Base-by-base conservation (phyloP, 441 rosid species). In the Pelargonium australe region DNA sequence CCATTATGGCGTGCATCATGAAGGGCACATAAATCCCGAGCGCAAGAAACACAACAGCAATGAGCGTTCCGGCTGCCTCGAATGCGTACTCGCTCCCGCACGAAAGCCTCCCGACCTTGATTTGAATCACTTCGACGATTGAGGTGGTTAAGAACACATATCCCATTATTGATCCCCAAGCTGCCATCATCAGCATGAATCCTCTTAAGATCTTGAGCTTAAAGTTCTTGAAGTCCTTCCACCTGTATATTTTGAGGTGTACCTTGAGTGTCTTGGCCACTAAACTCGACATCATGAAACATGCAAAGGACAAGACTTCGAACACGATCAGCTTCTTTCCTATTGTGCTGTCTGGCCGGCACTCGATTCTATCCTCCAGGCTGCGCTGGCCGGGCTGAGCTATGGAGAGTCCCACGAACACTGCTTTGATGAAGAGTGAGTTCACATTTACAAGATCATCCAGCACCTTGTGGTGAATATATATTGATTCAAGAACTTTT, bases 341-440 rank as follows among this genome's bases (percentile, higher is more conserved):
- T 25, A 89, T 82, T 49, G 84, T 86, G 11, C 72, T 28, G 72
- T 81, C 80, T 10, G 97, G 91, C 62, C 85, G 91, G 79, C 97
- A 90, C 75, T 74, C 71, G 9, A 77, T 64, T 16, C 87, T 75
- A 34, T 85, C 80, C 78, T 93, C 92, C 34, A 90, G 95, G 83
- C 96, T 89, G 74, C 58, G 92, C 67, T 86, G 97, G 28, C 86
- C 84, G 1, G 94, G 94, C 1, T 90, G 75, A 0, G 98, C 80
- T 20, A 93, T 31, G 23, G 98, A 89, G 17, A 93, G 95, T 0
- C 98, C 97, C 7, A 92, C 97, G 79, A 93, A 93, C 63, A 90
- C 96, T 16, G 96, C 98, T 65, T 90, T 84, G 45, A 97, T 90
- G 86, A 90, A 92, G 75, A 93, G 96, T 6, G 98, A 93, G 86